phyloP scores from a whole-genome alignment of 345 rosid genomes.

The Citrus unshiu region DNA sequence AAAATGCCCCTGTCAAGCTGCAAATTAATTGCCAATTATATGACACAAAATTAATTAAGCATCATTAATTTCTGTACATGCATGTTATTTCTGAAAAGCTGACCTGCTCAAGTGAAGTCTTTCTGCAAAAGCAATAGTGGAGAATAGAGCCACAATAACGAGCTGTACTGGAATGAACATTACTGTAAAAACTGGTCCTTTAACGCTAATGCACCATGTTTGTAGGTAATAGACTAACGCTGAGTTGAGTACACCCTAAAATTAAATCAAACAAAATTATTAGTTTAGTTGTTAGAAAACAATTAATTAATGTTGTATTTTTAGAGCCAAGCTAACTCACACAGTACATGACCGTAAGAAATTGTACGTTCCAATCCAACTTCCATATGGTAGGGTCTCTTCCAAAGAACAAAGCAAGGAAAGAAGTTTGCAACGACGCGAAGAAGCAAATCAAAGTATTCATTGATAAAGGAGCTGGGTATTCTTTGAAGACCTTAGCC shows the following conservation, averaged over 20 bases:
- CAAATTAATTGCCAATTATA: not conserved
- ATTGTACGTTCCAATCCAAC: conserved; percentile 39
- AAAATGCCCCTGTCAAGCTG: conserved; percentile 33
- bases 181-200: conserved; percentile 46
- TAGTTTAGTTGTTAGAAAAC: too few species aligned
- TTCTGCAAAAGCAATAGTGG: conserved; percentile 43
- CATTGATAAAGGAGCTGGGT: conserved; percentile 38
- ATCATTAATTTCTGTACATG: too few species aligned
- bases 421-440: conserved; percentile 37
- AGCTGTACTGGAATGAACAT: conserved; percentile 35
- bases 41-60: too few species aligned
- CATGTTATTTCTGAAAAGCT: too few species aligned
- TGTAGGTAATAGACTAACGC: too few species aligned
- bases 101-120: conserved; percentile 41
- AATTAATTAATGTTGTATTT: too few species aligned
- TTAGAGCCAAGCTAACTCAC: conserved; percentile 16
- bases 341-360: conserved; percentile 35
- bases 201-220: conserved; percentile 15
- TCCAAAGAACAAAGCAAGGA: conserved; percentile 35
- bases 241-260: too few species aligned
- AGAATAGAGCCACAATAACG: conserved; percentile 36
- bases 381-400: conserved; percentile 35
- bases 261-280: too few species aligned
- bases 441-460: conserved; percentile 43
- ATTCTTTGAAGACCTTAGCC: conserved; percentile 28